phyloP scores from a whole-genome alignment of 169 alveolate species.

The Cyclospora cayetanensis region DNA sequence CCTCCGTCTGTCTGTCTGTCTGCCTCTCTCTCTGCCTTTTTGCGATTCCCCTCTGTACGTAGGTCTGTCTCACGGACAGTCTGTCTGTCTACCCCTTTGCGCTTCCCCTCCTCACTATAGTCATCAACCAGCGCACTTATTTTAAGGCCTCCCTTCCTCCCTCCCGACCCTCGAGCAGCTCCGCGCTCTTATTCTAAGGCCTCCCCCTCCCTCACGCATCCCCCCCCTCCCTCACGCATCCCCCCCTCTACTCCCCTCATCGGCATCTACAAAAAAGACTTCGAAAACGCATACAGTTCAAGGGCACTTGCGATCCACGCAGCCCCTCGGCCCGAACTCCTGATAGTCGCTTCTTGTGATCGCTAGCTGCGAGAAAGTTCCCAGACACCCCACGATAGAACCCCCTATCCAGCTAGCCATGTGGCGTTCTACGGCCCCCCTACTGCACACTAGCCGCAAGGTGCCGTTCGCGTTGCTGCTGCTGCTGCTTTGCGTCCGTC shows the following conservation, averaged over 20 bases:
- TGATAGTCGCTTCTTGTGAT: constrained; percentile 87
- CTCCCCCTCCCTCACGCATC: no score
- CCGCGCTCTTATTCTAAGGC: no score
- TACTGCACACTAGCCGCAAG: constrained; percentile 79
- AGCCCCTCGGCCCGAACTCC: constrained; percentile 89
- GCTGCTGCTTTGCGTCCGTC: constrained; percentile 19
- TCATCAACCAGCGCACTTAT: no score
- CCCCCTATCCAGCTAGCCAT: constrained; percentile 95
- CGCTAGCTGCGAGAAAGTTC: constrained; percentile 92
- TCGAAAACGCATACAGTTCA: no score
- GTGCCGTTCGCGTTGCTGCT: constrained; percentile 37
- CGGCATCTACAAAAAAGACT: no score
- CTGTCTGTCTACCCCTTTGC: neutral
- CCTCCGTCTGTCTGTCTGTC: neutral
- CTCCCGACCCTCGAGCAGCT: no score
- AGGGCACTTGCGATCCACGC: constrained; percentile 89
- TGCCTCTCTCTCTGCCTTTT: neutral
- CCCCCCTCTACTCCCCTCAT: no score
- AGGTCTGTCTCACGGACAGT: neutral
- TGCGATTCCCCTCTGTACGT: neutral
- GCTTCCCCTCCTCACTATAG: no score
- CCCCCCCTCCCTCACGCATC: no score
- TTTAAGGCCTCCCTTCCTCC: no score
- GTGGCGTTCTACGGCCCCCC: constrained; percentile 82
- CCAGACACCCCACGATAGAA: constrained; percentile 89